Base-by-base conservation (phyloP, 345 rosid genomes). In the Murraya paniculata region DNA sequence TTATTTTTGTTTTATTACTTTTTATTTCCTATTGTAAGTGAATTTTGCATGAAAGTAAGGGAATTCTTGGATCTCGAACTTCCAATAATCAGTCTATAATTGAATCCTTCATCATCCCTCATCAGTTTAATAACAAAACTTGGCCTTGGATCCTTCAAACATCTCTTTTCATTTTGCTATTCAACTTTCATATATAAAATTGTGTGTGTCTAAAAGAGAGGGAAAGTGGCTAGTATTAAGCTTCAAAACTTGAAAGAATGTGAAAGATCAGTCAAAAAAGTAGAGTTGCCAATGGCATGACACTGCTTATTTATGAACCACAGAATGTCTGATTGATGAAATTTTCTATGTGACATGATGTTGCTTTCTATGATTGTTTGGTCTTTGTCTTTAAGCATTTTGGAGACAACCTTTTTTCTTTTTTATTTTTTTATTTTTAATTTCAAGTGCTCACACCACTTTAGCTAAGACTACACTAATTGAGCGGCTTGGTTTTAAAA, bases 41-140 rank as follows among this genome's bases (percentile, higher is more conserved):
- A 77, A 61, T 76, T 59, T 77, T 82, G 87, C 88, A 87, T 89
- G 82, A 86, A 85, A 90, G 92, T 86, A 90, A 90, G 91, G 86
- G 86, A 88, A 78, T 86, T 84, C 88, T 87, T 80, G 85, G 90
- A 90, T 90, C 91, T 80, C 82, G 74, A 77, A 73, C 87, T 75
- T 74, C 78, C 83, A 85, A 87, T 85, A 83, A 87, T 86, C 77
- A 82, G 77, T 79, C 66, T 76, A 87, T 90, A 77, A 87, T 88
- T 87, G 81, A 74, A 79, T 30, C 64, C 62, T 48, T 77, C 68
- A 19, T 33, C 33, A 68, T 59, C 80, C 60, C 62, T 77, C 73
- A 79, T 75, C 74, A 61, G 67, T 72, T 77, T 72, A 70, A 39
- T 53, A 80, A 71, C 39, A 68, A 27, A 38, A 62, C 33, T 66